Evolutionary conservation across 73 alveolate species (phyloP).

Genomic region (Blepharisma japonicum): DNA sequence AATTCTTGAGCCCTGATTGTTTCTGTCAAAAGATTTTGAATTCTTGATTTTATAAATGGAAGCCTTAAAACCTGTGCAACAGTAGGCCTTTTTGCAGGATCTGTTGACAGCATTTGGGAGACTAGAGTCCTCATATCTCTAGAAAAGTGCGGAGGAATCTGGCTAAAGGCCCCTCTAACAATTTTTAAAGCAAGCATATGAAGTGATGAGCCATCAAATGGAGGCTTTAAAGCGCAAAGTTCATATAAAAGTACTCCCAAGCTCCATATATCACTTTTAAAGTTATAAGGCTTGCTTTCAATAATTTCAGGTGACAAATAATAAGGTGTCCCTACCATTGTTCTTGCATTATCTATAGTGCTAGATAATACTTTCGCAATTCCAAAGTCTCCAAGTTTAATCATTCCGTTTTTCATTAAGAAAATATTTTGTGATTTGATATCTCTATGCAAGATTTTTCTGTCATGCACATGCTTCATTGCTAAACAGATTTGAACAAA

Average conservation of each 20-base stretch:
- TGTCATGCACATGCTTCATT: constrained; percentile 91
- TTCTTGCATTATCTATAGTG: constrained; percentile 81
- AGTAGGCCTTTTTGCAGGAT: constrained; percentile 74
- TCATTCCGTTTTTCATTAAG: constrained; percentile 69
- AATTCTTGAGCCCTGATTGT: constrained; percentile 50
- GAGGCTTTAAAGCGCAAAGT: constrained; percentile 86
- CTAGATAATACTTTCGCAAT: constrained; percentile 78
- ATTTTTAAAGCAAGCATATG: constrained; percentile 74
- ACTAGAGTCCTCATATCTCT: constrained; percentile 62
- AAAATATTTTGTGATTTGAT: constrained; percentile 82
- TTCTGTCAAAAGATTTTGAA: constrained; percentile 44
- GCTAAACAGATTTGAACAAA: constrained; percentile 92
- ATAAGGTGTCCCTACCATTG: constrained; percentile 95
- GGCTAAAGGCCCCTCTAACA: constrained; percentile 61
- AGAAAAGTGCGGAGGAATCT: constrained; percentile 64
- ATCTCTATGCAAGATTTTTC: constrained; percentile 87
- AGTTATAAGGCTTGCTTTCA: constrained; percentile 77
- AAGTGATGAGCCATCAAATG: constrained; percentile 80
- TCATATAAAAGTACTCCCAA: constrained; percentile 79
- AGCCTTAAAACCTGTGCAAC: constrained; percentile 65
- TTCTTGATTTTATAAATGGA: constrained; percentile 35
- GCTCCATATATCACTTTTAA: constrained; percentile 86
- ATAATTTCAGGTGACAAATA: constrained; percentile 94
- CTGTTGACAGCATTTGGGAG: constrained; percentile 45
- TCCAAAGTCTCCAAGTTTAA: constrained; percentile 94